Conservation (phyloP, 768 basidiomycete genomes). For the Kwoniella bestiolae region DNA sequence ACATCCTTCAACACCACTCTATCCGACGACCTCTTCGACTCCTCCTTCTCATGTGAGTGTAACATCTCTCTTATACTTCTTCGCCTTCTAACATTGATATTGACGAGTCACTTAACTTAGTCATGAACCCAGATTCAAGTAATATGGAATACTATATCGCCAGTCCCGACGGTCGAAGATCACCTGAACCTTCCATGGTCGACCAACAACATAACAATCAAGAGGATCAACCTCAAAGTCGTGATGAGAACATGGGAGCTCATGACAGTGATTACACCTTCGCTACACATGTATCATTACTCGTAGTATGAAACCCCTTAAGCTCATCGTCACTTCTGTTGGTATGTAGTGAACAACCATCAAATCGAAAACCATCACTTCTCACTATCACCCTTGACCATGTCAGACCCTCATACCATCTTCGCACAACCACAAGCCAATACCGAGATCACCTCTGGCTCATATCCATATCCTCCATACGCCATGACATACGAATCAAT, state of each 20-base stretch:
- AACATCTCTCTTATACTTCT: not conserved
- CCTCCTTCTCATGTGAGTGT: constrained; percentile 22
- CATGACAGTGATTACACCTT: not conserved
- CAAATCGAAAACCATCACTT: constrained; percentile 5
- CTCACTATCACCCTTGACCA: constrained; percentile 13
- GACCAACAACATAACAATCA: not conserved
- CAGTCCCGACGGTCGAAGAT: constrained; percentile 11
- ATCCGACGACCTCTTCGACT: constrained; percentile 26
- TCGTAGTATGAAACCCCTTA: too few relatives aligned
- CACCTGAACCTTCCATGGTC: not conserved
- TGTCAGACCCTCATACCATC: constrained; percentile 16
- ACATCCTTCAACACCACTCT: constrained; percentile 2
- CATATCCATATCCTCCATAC: constrained; percentile 17
- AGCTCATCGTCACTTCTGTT: not conserved
- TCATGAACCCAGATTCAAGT: constrained; percentile 12
- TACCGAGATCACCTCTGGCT: not conserved
- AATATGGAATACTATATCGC: constrained; percentile 24
- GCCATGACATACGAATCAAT: constrained; percentile 16
- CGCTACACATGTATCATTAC: too few relatives aligned
- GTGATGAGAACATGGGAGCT: not conserved
- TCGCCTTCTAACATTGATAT: not conserved
- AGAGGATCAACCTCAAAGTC: constrained; percentile 10
- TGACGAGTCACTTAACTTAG: not conserved
- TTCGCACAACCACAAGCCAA: not conserved
- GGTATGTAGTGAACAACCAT: not conserved